phyloP scores from a whole-genome alignment of 192 early-diverging fungal species.

The Gigaspora rosea region DNA sequence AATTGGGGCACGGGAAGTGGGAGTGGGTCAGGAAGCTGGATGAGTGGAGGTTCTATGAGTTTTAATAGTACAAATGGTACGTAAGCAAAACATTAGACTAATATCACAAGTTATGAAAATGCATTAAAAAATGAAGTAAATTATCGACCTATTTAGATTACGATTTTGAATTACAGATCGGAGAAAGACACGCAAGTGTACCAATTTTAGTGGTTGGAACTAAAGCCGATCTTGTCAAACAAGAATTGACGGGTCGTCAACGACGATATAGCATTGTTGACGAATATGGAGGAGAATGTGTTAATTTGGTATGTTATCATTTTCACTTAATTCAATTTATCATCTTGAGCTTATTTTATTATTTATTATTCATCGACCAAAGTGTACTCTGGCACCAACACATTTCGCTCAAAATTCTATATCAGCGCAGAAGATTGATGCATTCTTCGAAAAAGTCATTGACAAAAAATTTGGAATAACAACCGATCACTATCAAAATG shows the following conservation, averaged over 20 bases:
- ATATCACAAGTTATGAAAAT: neutral
- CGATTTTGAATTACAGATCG: constrained; percentile 27
- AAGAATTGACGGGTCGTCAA: constrained; percentile 30
- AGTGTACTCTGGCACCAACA: constrained; percentile 25
- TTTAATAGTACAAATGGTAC: neutral
- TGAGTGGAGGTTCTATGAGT: neutral
- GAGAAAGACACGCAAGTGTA: constrained; percentile 1
- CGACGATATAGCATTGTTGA: constrained; percentile 32
- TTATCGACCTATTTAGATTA: neutral
- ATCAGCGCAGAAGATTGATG: constrained; percentile 18
- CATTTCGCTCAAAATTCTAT: constrained; percentile 24
- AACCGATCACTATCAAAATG: neutral
- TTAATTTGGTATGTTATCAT: constrained; percentile 25
- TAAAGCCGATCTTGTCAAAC: constrained; percentile 30
- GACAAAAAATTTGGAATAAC: constrained; percentile 21
- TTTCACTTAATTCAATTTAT: neutral
- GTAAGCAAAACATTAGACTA: neutral
- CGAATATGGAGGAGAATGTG: constrained; percentile 30
- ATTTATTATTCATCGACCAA: neutral
- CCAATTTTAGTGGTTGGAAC: constrained; percentile 30
- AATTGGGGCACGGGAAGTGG: neutral
- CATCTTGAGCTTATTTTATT: neutral
- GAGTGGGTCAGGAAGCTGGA: neutral
- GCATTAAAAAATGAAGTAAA: neutral
- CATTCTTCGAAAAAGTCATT: constrained; percentile 32